phyloP scores from a whole-genome alignment of 1,284 basidiomycete species.

The Pseudozyma flocculosa region DNA sequence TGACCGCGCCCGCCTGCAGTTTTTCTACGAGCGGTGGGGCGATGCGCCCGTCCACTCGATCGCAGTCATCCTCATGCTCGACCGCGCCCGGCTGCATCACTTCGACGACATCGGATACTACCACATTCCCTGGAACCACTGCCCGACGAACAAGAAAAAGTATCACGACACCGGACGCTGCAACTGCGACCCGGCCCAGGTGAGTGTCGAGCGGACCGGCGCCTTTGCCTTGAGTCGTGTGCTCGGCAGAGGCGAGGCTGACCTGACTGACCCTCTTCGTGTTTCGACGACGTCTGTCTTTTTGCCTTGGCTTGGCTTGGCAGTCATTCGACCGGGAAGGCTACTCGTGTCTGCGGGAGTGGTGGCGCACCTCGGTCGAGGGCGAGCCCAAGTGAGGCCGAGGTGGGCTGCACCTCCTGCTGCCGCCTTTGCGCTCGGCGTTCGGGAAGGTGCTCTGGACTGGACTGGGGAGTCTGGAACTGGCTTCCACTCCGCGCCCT shows the following conservation, averaged over 20 bases:
- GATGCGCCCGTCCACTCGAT: slow-evolving; percentile 68
- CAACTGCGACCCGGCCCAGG: slow-evolving; percentile 45
- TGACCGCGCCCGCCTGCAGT: slow-evolving; percentile 8
- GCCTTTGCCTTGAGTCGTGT: neutral
- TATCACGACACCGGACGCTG: slow-evolving; percentile 51
- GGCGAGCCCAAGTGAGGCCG: slow-evolving; percentile 39
- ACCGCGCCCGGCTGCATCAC: slow-evolving; percentile 40
- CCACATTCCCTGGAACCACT: slow-evolving; percentile 48
- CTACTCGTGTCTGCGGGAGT: slow-evolving; percentile 47
- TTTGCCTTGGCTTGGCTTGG: too few relatives aligned
- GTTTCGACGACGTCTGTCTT: too few relatives aligned
- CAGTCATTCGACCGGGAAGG: slow-evolving; percentile 43
- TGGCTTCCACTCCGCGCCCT: too few relatives aligned
- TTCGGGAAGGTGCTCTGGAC: too few relatives aligned
- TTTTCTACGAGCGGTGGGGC: slow-evolving; percentile 69
- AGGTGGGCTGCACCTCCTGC: neutral
- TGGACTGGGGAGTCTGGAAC: too few relatives aligned
- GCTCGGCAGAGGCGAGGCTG: too few relatives aligned
- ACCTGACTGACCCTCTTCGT: too few relatives aligned
- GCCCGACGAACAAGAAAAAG: slow-evolving; percentile 44
- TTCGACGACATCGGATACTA: slow-evolving; percentile 54
- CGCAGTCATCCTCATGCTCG: slow-evolving; percentile 47
- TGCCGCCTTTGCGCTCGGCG: too few relatives aligned
- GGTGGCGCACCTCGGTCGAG: slow-evolving; percentile 42
- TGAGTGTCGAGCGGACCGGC: neutral